Conservation (phyloP, 23 red algal genomes). For the Gracilaria gracilis region DNA sequence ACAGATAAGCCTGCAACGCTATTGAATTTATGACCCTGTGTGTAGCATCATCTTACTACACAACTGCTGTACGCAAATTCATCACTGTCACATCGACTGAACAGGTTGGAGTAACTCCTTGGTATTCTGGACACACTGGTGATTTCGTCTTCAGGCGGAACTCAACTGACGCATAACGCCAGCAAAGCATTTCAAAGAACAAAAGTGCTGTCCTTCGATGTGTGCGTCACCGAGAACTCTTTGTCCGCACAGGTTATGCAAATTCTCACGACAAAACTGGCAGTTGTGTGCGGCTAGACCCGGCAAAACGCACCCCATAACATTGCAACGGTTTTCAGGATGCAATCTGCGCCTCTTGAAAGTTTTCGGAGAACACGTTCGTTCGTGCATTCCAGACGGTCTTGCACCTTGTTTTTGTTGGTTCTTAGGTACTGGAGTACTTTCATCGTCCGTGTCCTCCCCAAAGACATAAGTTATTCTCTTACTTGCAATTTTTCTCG, state of each 20-base stretch:
- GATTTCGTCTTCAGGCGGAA: too few species aligned
- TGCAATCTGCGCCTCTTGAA: not conserved
- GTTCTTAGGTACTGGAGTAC: not conserved
- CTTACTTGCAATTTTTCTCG: not conserved
- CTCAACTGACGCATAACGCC: not conserved
- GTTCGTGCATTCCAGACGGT: not conserved
- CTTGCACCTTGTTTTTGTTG: too few species aligned
- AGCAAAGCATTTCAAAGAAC: not conserved
- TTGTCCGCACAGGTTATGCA: too few species aligned
- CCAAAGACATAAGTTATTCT: not conserved
- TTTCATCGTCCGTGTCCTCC: not conserved
- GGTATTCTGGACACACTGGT: too few species aligned
- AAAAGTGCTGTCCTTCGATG: conserved; percentile 2
- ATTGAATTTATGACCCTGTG: too few species aligned
- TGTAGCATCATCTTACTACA: too few species aligned
- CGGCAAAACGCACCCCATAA: not conserved
- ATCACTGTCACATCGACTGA: too few species aligned
- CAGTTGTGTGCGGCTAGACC: not conserved
- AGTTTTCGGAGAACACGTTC: not conserved
- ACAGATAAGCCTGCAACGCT: too few species aligned
- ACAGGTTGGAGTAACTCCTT: too few species aligned
- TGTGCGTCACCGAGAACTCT: not conserved
- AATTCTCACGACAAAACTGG: not conserved
- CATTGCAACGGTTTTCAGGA: not conserved
- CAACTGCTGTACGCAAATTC: too few species aligned